These are phyloP conservation scores for Fraxinus anomala DNA, from an alignment of 257 asterid genomes.

Conservation along the genomic window DNA sequence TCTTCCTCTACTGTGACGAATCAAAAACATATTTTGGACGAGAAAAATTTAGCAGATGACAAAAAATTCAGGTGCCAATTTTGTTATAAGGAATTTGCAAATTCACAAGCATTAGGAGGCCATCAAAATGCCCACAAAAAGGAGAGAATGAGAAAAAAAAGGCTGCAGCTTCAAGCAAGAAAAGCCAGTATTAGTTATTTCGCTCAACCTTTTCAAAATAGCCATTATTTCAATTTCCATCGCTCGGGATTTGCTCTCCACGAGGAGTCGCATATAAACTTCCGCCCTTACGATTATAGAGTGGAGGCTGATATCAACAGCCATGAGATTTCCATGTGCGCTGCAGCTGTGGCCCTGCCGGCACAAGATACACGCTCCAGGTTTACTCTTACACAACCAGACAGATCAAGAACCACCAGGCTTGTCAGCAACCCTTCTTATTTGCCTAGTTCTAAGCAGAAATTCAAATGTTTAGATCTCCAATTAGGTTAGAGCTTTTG, in stretches of 20 bases:
- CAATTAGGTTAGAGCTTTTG: constrained; percentile 72
- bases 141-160: constrained; percentile 85
- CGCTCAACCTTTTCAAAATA: constrained; percentile 53
- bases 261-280: constrained; percentile 66
- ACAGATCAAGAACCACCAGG: constrained; percentile 32
- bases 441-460: constrained; percentile 38
- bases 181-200: constrained; percentile 59
- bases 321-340: neutral
- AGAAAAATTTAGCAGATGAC: constrained; percentile 14
- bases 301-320: neutral
- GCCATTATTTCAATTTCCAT: constrained; percentile 19
- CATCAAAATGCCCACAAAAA: constrained; percentile 97
- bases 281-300: constrained; percentile 26
- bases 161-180: constrained; percentile 78
- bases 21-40: constrained; percentile 18
- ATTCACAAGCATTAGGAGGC: constrained; percentile 94
- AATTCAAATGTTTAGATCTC: constrained; percentile 56
- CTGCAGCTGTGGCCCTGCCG: neutral
- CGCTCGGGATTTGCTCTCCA: constrained; percentile 32
- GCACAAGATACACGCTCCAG: constrained; percentile 28
- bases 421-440: constrained; percentile 20
- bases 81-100: constrained; percentile 67
- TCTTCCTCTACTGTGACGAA: constrained; percentile 62
- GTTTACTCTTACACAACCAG: constrained; percentile 50
- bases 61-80: constrained; percentile 86